Percentiles rank a stretch among this genome's conserved stretches.
Conservation (phyloP, 1,284 basidiomycete species). For the Pyrrhoderma lamaoense region DNA sequence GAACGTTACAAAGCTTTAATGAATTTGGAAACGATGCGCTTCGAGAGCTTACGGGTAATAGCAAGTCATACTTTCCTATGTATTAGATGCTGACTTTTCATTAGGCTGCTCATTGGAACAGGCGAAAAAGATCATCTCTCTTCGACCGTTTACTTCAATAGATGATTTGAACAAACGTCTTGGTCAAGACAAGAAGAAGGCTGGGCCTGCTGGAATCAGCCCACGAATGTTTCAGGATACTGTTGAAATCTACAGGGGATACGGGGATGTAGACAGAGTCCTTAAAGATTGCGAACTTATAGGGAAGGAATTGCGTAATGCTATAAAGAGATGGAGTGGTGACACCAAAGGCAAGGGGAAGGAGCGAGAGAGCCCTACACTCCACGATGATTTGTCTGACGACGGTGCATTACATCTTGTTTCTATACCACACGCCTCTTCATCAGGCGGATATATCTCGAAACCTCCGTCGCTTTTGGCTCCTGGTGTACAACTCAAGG, state of each 20-base stretch:
- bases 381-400: conserved; percentile 34
- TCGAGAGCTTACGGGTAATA: conserved; percentile 83
- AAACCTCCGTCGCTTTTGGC: conserved; percentile 71
- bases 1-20: conserved; percentile 85
- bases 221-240: conserved; percentile 89
- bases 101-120: conserved; percentile 80
- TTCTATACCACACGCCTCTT: conserved; percentile 37
- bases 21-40: conserved; percentile 63
- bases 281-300: conserved; percentile 85
- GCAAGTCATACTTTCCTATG: conserved; percentile 10
- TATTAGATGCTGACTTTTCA: conserved; percentile 11
- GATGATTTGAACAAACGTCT: conserved; percentile 77
- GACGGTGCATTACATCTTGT: conserved; percentile 58
- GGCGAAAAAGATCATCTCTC: conserved; percentile 70
- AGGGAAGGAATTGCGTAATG: conserved; percentile 57
- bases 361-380: conserved; percentile 25
- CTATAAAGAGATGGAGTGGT: conserved; percentile 75
- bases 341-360: conserved; percentile 34
- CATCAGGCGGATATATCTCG: conserved; percentile 59
- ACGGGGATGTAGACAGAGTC: conserved; percentile 85
- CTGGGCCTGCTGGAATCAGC: conserved; percentile 75
- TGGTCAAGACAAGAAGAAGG: conserved; percentile 77
- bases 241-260: conserved; percentile 82
- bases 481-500: conserved; percentile 76
- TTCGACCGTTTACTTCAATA: conserved; percentile 78